These are phyloP conservation scores for Fusarium redolens DNA, from an alignment of 2,329 filamentous ascomycete species.

Conservation along the genomic window DNA sequence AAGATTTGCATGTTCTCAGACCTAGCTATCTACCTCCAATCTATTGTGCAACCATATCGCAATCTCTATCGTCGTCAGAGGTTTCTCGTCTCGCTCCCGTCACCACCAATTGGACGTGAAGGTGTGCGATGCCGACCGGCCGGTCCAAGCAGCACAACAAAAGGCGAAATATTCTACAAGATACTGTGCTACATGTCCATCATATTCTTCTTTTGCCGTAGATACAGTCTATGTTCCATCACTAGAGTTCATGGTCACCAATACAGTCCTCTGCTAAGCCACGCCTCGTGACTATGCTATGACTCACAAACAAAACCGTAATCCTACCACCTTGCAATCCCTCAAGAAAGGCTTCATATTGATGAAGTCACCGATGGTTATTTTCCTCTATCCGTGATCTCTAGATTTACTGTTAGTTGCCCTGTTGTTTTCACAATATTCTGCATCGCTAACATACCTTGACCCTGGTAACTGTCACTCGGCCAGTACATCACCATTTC, in stretches of 20 bases:
- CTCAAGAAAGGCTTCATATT: not conserved
- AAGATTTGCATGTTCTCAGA: too few species aligned
- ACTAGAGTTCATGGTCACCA: accelerated
- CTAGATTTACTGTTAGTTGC: not conserved
- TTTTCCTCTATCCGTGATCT: accelerated
- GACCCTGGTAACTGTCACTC: not conserved
- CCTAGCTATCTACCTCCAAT: too few species aligned
- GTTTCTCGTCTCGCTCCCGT: not conserved
- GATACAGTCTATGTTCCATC: accelerated
- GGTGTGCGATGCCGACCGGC: too few species aligned
- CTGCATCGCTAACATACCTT: not conserved
- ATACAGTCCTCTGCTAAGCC: too few species aligned
- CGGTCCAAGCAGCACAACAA: not conserved
- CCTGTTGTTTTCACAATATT: not conserved
- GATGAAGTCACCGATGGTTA: accelerated
- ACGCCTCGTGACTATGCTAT: not conserved
- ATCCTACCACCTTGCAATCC: not conserved
- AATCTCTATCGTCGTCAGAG: not conserved
- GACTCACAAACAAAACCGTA: not conserved
- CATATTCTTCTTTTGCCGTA: accelerated
- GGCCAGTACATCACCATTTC: not conserved
- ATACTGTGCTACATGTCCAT: accelerated
- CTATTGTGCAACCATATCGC: accelerated
- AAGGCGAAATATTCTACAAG: accelerated
- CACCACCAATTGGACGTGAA: not conserved